These are phyloP conservation scores for Lentinula sp. DNA, from an alignment of 768 basidiomycete genomes.

Conservation along the genomic window DNA sequence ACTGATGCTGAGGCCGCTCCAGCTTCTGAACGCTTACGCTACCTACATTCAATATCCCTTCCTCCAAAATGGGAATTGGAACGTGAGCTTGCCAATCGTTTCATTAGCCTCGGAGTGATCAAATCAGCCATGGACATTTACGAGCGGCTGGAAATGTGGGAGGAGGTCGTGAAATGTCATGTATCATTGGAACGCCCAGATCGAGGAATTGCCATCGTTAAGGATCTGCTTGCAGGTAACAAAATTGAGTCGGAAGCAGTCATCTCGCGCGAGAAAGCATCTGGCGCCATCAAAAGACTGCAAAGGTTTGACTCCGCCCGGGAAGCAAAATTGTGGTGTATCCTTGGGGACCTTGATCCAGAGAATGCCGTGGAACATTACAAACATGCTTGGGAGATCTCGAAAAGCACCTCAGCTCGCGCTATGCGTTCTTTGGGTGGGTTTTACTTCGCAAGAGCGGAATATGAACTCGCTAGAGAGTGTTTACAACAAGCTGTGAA, in stretches of 20 bases:
- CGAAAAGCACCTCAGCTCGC: constrained; percentile 73
- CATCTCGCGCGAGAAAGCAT: constrained; percentile 50
- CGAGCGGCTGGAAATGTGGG: constrained; percentile 97
- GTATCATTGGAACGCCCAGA: constrained; percentile 74
- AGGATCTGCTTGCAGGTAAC: constrained; percentile 76
- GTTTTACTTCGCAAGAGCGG: constrained; percentile 62
- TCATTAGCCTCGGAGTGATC: constrained; percentile 79
- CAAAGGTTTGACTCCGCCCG: constrained; percentile 46
- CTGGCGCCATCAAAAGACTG: constrained; percentile 24
- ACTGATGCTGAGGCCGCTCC: constrained; percentile 50
- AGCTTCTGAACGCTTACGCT: constrained; percentile 67
- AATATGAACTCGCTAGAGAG: constrained; percentile 55
- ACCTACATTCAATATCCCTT: constrained; percentile 74
- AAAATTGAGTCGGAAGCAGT: constrained; percentile 81
- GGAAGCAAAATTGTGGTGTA: constrained; percentile 91
- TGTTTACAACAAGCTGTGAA: constrained; percentile 70
- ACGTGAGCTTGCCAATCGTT: constrained; percentile 79
- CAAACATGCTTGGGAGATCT: constrained; percentile 78
- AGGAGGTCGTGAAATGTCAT: constrained; percentile 89
- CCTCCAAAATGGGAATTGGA: constrained; percentile 95
- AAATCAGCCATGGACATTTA: constrained; percentile 92
- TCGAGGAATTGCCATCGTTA: constrained; percentile 74
- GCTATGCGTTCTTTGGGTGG: constrained; percentile 92
- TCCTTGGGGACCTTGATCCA: constrained; percentile 88
- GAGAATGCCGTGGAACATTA: constrained; percentile 69